Conservation (phyloP, 2,329 filamentous ascomycete species). For the Penicillium sp. region DNA sequence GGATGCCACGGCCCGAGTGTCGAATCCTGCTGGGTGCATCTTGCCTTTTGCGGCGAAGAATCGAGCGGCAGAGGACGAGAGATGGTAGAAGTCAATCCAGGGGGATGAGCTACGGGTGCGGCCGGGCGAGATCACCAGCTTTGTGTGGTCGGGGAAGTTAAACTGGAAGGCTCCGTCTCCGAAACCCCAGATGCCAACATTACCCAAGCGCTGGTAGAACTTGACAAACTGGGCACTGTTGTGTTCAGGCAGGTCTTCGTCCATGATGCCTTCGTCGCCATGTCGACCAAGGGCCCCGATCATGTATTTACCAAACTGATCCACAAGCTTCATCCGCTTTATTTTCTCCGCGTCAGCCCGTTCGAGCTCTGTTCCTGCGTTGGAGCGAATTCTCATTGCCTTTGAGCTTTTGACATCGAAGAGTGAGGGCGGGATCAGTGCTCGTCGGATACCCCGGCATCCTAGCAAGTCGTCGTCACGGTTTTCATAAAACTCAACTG, state of each 20-base stretch:
- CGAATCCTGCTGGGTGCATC: constrained; percentile 44
- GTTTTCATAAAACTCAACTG: constrained; percentile 50
- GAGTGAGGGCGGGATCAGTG: constrained; percentile 37
- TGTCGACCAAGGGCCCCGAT: constrained; percentile 45
- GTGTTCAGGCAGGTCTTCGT: constrained; percentile 24
- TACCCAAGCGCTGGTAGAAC: constrained; percentile 51
- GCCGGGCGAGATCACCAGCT: constrained; percentile 45
- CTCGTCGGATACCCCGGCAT: constrained; percentile 39
- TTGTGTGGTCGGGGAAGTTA: constrained; percentile 53
- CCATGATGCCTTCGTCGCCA: constrained; percentile 33
- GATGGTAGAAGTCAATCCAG: constrained; percentile 49
- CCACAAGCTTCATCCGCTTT: constrained; percentile 47
- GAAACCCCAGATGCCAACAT: constrained; percentile 54
- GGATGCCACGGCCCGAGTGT: constrained; percentile 41
- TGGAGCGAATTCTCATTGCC: constrained; percentile 34
- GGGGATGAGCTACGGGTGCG: constrained; percentile 38
- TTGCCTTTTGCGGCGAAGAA: constrained; percentile 41
- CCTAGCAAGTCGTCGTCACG: constrained; percentile 31
- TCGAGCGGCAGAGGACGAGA: constrained; percentile 45
- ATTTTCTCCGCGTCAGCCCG: constrained; percentile 46
- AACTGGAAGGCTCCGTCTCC: constrained; percentile 50
- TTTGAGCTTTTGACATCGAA: constrained; percentile 38
- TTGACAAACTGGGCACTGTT: constrained; percentile 44
- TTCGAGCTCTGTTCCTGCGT: constrained; percentile 30
- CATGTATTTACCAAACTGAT: constrained; percentile 54